Evolutionary conservation across 2,329 filamentous ascomycete species (phyloP).

Genomic region (Tolypocladium pustulatum): DNA sequence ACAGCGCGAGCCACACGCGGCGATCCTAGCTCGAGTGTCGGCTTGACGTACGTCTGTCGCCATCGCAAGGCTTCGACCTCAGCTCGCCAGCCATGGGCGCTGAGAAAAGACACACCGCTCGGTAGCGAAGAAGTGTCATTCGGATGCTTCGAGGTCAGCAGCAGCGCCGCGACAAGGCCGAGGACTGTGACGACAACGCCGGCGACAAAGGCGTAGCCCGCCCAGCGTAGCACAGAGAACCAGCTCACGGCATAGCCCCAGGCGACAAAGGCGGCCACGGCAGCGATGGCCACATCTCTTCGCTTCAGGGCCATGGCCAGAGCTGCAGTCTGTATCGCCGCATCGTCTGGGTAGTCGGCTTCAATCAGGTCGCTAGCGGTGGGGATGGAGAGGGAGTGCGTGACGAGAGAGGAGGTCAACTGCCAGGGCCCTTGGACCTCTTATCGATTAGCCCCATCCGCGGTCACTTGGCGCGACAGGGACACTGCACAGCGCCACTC

Average conservation of each 20-base stretch:
- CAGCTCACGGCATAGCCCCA: constrained; percentile 82
- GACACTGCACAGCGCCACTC: neutral
- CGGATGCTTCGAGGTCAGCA: constrained; percentile 41
- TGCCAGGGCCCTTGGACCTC: neutral
- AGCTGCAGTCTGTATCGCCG: constrained; percentile 15
- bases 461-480: neutral
- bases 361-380: neutral
- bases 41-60: constrained; percentile 55
- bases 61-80: constrained; percentile 58
- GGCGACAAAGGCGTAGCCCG: constrained; percentile 70
- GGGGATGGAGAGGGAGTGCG: neutral
- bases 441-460: neutral
- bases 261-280: constrained; percentile 63
- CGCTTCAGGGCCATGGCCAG: constrained; percentile 58
- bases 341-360: constrained; percentile 12
- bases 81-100: constrained; percentile 52
- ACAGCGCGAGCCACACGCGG: constrained; percentile 69
- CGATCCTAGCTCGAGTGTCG: constrained; percentile 65
- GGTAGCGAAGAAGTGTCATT: constrained; percentile 24
- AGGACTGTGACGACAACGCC: constrained; percentile 51
- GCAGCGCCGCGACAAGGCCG: constrained; percentile 45
- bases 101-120: constrained; percentile 48
- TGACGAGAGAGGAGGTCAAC: neutral
- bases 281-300: constrained; percentile 60
- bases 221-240: constrained; percentile 72